phyloP scores from a whole-genome alignment of 2,329 filamentous ascomycete genomes.

The Aspergillus piperis region DNA sequence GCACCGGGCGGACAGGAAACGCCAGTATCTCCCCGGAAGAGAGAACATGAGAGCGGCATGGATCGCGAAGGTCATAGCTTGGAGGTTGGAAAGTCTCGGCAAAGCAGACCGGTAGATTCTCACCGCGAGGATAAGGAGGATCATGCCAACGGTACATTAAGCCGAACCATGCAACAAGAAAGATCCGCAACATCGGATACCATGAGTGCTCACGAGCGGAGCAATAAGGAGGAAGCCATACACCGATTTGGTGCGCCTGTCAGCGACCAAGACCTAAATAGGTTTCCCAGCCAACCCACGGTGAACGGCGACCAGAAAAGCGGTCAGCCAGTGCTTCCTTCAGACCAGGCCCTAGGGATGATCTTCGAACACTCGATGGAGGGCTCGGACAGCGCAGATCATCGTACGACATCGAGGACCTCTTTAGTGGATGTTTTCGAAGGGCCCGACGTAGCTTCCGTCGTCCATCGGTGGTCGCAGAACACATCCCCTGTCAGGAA shows the following conservation, averaged over 20 bases:
- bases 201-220: not conserved
- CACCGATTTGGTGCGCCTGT: not conserved
- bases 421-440: conserved; percentile 35
- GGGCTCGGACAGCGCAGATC: conserved; percentile 10
- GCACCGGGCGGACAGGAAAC: not conserved
- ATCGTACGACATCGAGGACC: conserved; percentile 19
- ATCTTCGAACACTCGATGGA: conserved; percentile 22
- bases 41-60: not conserved
- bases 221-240: not conserved
- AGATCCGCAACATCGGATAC: not conserved
- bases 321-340: conserved; percentile 13
- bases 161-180: not conserved
- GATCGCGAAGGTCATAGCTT: not conserved
- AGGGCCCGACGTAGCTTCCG: conserved; percentile 26
- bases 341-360: conserved; percentile 24
- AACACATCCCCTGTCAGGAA: conserved; percentile 25
- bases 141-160: not conserved
- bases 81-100: not conserved
- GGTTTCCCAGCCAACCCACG: conserved; percentile 3
- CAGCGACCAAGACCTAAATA: conserved; percentile 2
- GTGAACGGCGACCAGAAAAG: conserved; percentile 17
- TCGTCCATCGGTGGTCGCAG: conserved; percentile 26
- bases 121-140: not conserved
- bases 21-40: not conserved
- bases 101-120: not conserved